Percentiles rank a stretch among this genome's conserved stretches.
Conservation (phyloP, 2,329 filamentous ascomycete species). For the Fusarium sublunatum region DNA sequence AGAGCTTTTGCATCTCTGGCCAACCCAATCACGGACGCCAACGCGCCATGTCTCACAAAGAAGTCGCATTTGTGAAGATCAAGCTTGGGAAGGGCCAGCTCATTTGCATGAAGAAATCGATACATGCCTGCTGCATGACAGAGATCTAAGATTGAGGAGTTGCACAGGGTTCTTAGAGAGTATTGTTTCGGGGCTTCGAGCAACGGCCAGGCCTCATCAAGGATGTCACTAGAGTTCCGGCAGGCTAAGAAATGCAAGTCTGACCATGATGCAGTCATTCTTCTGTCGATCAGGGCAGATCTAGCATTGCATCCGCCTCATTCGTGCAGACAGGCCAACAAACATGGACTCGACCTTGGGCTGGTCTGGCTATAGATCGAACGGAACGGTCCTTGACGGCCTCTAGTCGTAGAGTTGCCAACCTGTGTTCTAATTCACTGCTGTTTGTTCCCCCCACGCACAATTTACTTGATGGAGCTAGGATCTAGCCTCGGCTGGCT, state of each 20-base stretch:
- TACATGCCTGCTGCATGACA: conserved; percentile 25
- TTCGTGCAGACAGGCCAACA: conserved; percentile 11
- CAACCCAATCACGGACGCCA: conserved; percentile 15
- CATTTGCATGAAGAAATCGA: conserved; percentile 18
- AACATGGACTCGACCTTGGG: background rate
- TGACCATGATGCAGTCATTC: conserved; percentile 29
- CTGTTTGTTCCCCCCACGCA: conserved; percentile 1
- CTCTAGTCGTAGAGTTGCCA: background rate
- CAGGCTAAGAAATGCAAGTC: conserved; percentile 28
- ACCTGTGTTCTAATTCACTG: conserved; percentile 11
- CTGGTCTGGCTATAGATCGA: background rate
- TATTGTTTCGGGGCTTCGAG: background rate
- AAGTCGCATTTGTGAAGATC: conserved; percentile 7
- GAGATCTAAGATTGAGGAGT: conserved; percentile 1
- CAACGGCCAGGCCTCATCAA: conserved; percentile 6
- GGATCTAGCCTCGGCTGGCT: conserved; percentile 13
- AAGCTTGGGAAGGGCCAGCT: conserved; percentile 7
- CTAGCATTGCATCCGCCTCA: conserved; percentile 27
- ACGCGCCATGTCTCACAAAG: conserved; percentile 31
- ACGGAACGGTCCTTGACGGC: conserved; percentile 18
- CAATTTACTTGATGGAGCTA: background rate
- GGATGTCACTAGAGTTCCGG: conserved; percentile 7
- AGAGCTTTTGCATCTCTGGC: conserved; percentile 7
- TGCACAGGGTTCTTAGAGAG: background rate
- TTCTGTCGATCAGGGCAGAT: conserved; percentile 33